Evolutionary conservation across 257 asterid species (phyloP), one percentile per base, ranked within the genome.

Genomic region (Solanum lycopersicoides): DNA sequence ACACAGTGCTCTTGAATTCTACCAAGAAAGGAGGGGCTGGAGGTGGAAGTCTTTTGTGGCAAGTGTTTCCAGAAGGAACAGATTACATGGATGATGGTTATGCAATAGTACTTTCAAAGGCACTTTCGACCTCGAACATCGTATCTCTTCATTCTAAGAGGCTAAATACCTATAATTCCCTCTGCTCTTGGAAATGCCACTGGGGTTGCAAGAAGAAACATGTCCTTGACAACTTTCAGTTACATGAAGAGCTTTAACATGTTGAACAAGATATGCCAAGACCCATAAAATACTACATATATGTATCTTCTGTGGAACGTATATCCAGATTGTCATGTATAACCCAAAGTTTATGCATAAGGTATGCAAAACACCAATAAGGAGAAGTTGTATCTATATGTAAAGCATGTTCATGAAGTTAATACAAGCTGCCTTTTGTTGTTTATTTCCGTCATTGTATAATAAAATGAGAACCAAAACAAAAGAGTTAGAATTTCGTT

Each of bases 11-110:
- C 9, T 42, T 95, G 92, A 92, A 93, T 92, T 97, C 99, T 0
- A 93, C 96, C 1, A 95, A 74, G 90, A 92, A 71, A 86, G 99
- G 99, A 21, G 99, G 99, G 21, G 79, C 95, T 44, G 98, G 95
- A 32, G 96, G 94, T 5, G 98, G 99, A 35, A 88, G 92, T 91
- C 94, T 96, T 9, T 35, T 96, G 83, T 97, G 99, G 98, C 99
- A 96, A 93, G 87, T 96, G 56, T 96, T 96, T 88, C 99, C 99
- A 0, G 94, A 95, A 83, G 97, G 97, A 45, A 95, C 98, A 47
- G 98, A 94, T 1, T 94, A 95, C 91, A 95, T 95, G 99, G 99
- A 97, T 71, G 98, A 95, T 63, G 99, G 99, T 21, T 95, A 95
- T 72, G 98, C 98, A 45, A 16, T 96, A 50, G 96, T 96, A 88